Evolutionary conservation across 495 filamentous ascomycete species (phyloP).

Genomic region (Hypoxylon rickii): DNA sequence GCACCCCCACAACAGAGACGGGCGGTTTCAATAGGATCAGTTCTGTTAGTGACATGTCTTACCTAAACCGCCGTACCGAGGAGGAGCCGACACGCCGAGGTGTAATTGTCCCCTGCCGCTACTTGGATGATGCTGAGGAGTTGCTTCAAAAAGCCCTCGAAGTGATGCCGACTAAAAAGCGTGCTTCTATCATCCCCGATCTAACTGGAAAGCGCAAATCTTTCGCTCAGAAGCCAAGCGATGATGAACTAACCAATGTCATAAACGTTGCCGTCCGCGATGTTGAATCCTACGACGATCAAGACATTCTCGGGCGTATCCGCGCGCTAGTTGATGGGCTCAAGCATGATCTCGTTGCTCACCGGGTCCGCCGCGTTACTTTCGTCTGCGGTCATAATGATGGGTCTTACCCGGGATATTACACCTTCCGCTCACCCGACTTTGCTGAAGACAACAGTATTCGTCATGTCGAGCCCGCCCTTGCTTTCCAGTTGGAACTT

Average conservation of each 20-base stretch:
- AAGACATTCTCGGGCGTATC: conserved; percentile 77
- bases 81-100: conserved; percentile 86
- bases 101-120: conserved; percentile 90
- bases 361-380: conserved; percentile 84
- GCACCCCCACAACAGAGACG: conserved; percentile 71
- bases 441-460: conserved; percentile 93
- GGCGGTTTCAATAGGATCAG: conserved; percentile 77
- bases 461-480: conserved; percentile 92
- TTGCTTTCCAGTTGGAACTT: conserved; percentile 97
- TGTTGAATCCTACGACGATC: conserved; percentile 82
- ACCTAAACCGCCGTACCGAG: conserved; percentile 67
- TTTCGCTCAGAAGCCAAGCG: conserved; percentile 50
- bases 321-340: conserved; percentile 73
- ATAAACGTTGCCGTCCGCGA: conserved; percentile 91
- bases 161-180: conserved; percentile 67
- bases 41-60: conserved; percentile 97
- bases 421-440: conserved; percentile 90
- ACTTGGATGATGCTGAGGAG: conserved; percentile 92
- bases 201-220: conserved; percentile 74
- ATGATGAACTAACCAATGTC: conserved; percentile 85
- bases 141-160: conserved; percentile 80
- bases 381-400: conserved; percentile 96
- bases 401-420: conserved; percentile 95
- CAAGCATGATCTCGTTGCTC: conserved; percentile 80
- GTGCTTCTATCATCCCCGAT: conserved; percentile 61